These are phyloP conservation scores for Diplodia corticola DNA, from an alignment of 2,329 filamentous ascomycete genomes.

Conservation along the genomic window DNA sequence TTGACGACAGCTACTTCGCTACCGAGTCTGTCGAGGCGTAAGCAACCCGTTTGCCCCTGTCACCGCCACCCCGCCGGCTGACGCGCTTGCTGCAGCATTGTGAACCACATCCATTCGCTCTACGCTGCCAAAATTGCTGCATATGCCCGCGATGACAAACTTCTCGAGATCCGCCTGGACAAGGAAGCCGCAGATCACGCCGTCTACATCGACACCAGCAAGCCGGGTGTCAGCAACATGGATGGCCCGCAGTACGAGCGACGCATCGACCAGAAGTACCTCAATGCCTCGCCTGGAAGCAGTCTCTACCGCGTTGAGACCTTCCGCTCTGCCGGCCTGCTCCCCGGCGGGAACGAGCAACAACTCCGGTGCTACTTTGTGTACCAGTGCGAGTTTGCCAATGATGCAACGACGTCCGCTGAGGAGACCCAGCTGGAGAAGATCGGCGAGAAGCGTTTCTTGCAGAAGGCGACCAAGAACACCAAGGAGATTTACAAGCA, in stretches of 20 bases:
- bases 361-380: slow-evolving; percentile 97
- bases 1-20: slow-evolving; percentile 98
- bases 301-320: slow-evolving; percentile 93
- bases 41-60: slow-evolving; percentile 25
- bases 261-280: slow-evolving; percentile 90
- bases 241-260: slow-evolving; percentile 89
- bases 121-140: slow-evolving; percentile 97
- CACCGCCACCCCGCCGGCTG: slow-evolving; percentile 23
- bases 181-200: slow-evolving; percentile 95
- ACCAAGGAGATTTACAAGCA: slow-evolving; percentile 95
- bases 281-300: slow-evolving; percentile 71
- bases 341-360: slow-evolving; percentile 74
- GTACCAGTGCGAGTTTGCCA: slow-evolving; percentile 90
- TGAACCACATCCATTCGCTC: slow-evolving; percentile 90
- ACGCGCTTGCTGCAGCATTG: slow-evolving; percentile 55
- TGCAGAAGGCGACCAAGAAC: slow-evolving; percentile 93
- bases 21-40: slow-evolving; percentile 77
- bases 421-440: slow-evolving; percentile 86
- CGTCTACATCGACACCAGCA: slow-evolving; percentile 97
- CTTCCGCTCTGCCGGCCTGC: slow-evolving; percentile 83
- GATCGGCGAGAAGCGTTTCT: slow-evolving; percentile 89
- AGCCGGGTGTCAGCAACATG: slow-evolving; percentile 75
- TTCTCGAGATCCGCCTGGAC: slow-evolving; percentile 89
- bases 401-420: slow-evolving; percentile 64
- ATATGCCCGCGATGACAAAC: slow-evolving; percentile 88